Evolutionary conservation across 352 stramenopile genomes (phyloP).

Genomic region (Pythium sukuiense): DNA sequence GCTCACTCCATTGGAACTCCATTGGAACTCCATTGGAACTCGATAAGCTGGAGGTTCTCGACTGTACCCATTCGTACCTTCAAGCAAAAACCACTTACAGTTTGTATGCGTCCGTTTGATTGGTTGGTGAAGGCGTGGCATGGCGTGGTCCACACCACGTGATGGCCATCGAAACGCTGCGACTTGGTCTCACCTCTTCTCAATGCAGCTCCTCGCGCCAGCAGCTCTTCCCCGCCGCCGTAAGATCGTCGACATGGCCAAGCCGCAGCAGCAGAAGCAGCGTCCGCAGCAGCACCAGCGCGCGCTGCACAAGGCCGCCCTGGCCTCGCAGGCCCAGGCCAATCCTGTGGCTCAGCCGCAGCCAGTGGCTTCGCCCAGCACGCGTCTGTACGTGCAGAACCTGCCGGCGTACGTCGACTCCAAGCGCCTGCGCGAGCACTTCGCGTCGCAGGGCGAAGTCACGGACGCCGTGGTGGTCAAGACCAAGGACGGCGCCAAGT

Average conservation of each 20-base stretch:
- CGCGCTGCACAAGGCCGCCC: background rate
- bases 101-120: slow-evolving; percentile 15
- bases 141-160: slow-evolving; percentile 20
- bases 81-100: slow-evolving; percentile 19
- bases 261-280: slow-evolving; percentile 5
- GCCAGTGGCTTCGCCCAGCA: slow-evolving; percentile 23
- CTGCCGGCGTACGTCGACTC: slow-evolving; percentile 78
- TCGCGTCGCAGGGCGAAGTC: slow-evolving; percentile 75
- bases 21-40: too few relatives aligned
- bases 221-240: background rate
- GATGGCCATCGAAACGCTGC: slow-evolving; percentile 17
- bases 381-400: slow-evolving; percentile 84
- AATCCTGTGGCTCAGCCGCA: too few relatives aligned
- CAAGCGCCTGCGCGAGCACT: slow-evolving; percentile 70
- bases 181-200: background rate
- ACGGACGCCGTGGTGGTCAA: slow-evolving; percentile 88
- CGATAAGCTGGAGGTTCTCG: too few relatives aligned
- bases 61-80: slow-evolving; percentile 1
- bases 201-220: slow-evolving; percentile 3
- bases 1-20: too few relatives aligned
- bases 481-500: slow-evolving; percentile 88
- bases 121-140: slow-evolving; percentile 14
- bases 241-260: background rate
- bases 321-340: background rate
- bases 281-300: slow-evolving; percentile 1